These are phyloP conservation scores for Secale cereale DNA, from an alignment of 176 grass and related monocot genomes.

Conservation along the genomic window DNA sequence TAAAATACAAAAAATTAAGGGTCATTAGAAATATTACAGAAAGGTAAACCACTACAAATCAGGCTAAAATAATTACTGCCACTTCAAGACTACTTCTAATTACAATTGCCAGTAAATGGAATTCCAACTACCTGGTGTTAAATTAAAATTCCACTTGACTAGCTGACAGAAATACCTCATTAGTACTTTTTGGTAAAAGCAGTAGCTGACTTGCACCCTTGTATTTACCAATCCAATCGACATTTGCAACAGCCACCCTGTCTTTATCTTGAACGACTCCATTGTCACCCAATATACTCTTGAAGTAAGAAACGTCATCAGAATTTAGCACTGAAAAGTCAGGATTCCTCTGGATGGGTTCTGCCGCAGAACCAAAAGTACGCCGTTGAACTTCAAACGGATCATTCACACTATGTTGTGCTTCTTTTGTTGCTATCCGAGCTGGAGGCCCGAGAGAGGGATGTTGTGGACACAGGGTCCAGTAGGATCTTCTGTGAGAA, in stretches of 20 bases:
- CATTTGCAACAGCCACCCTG: slow-evolving; percentile 70
- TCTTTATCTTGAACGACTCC: slow-evolving; percentile 84
- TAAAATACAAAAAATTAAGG: background rate
- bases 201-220: slow-evolving; percentile 74
- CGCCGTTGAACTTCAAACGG: slow-evolving; percentile 29
- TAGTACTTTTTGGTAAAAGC: slow-evolving; percentile 76
- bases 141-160: background rate
- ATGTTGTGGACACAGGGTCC: background rate
- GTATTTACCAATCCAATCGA: slow-evolving; percentile 92
- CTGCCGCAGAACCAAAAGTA: slow-evolving; percentile 47
- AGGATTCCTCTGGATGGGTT: slow-evolving; percentile 63
- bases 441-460: background rate
- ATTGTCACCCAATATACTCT: slow-evolving; percentile 72
- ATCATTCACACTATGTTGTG: background rate
- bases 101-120: background rate
- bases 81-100: background rate
- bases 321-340: slow-evolving; percentile 65
- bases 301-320: slow-evolving; percentile 77
- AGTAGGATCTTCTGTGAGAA: slow-evolving; percentile 32
- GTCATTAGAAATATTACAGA: background rate
- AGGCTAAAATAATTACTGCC: no score
- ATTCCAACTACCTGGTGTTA: background rate
- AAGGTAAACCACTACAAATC: no score
- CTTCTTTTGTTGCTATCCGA: slow-evolving; percentile 2
- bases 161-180: slow-evolving; percentile 45